Evolutionary conservation across 1,284 basidiomycete genomes (phyloP).

Genomic region (Leccinum huronense): DNA sequence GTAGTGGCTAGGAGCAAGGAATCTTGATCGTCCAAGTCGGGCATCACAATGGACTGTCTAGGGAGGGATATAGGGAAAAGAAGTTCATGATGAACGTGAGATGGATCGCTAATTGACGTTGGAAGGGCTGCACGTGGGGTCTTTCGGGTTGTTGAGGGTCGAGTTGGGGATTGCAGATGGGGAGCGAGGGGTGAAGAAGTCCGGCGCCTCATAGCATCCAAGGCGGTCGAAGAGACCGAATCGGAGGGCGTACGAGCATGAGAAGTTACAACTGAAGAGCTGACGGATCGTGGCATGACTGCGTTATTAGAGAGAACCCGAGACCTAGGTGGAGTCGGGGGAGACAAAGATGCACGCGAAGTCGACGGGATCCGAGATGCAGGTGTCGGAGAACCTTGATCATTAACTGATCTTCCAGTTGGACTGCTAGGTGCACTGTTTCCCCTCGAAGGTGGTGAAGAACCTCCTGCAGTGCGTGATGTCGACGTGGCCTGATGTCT

Average conservation of each 20-base stretch:
- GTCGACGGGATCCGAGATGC: slow-evolving; percentile 41
- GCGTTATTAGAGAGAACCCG: slow-evolving; percentile 41
- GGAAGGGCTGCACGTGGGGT: slow-evolving; percentile 49
- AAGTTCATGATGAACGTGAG: slow-evolving; percentile 35
- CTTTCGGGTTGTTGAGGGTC: slow-evolving; percentile 42
- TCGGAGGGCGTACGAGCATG: slow-evolving; percentile 47
- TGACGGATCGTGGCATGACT: slow-evolving; percentile 41
- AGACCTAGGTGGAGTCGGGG: slow-evolving; percentile 46
- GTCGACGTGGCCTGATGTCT: slow-evolving; percentile 74
- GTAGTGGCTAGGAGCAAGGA: slow-evolving; percentile 67
- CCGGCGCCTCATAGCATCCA: slow-evolving; percentile 43
- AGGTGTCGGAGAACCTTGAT: slow-evolving; percentile 42
- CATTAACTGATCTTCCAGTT: slow-evolving; percentile 30
- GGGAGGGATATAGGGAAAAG: slow-evolving; percentile 33
- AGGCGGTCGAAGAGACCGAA: slow-evolving; percentile 45
- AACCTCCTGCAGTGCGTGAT: slow-evolving; percentile 47
- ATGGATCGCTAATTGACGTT: slow-evolving; percentile 42
- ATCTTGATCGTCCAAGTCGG: slow-evolving; percentile 49
- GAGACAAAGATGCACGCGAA: slow-evolving; percentile 41
- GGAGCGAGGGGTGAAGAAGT: slow-evolving; percentile 53
- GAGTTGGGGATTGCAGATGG: slow-evolving; percentile 37
- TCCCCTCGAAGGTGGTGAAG: slow-evolving; percentile 47
- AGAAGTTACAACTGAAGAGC: slow-evolving; percentile 33
- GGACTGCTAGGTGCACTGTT: slow-evolving; percentile 42
- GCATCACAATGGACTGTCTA: slow-evolving; percentile 41